Conservation (phyloP, 331 rosid species). For the Phaseolus coccineus region DNA sequence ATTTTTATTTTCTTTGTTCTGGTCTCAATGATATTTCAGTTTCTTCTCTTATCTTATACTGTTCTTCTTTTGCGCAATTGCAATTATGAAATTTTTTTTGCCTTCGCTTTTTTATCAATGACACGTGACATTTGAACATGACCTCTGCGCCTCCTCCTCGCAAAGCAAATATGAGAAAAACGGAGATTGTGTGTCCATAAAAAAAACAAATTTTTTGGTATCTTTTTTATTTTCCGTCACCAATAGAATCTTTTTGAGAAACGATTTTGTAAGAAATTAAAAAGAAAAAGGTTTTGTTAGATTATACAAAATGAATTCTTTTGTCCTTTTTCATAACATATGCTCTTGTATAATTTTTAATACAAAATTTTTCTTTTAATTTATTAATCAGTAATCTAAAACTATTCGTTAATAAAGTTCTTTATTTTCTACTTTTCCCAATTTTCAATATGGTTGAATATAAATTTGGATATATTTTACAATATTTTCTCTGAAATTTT, state of each 20-base stretch:
- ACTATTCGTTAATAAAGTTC: too few relatives aligned
- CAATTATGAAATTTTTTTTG: neutral
- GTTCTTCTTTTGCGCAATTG: neutral
- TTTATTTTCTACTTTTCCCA: too few relatives aligned
- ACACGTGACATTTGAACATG: constrained; percentile 41
- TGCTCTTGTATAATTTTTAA: too few relatives aligned
- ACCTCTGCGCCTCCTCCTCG: neutral
- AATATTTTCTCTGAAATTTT: too few relatives aligned
- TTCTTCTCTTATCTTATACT: constrained; percentile 26
- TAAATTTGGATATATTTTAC: too few relatives aligned
- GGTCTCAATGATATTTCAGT: neutral
- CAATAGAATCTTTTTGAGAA: neutral
- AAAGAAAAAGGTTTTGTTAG: too few relatives aligned
- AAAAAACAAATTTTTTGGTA: neutral
- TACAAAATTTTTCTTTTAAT: too few relatives aligned
- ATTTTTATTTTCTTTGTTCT: neutral
- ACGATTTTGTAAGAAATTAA: too few relatives aligned
- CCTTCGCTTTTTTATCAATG: neutral
- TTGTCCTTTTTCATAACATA: too few relatives aligned
- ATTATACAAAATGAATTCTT: too few relatives aligned
- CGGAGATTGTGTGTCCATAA: neutral
- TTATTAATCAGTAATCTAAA: too few relatives aligned
- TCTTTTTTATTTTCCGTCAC: neutral
- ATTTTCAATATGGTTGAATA: too few relatives aligned
- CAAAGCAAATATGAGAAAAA: neutral